phyloP scores from a whole-genome alignment of 345 rosid genomes.

The Lepidium sativum region DNA sequence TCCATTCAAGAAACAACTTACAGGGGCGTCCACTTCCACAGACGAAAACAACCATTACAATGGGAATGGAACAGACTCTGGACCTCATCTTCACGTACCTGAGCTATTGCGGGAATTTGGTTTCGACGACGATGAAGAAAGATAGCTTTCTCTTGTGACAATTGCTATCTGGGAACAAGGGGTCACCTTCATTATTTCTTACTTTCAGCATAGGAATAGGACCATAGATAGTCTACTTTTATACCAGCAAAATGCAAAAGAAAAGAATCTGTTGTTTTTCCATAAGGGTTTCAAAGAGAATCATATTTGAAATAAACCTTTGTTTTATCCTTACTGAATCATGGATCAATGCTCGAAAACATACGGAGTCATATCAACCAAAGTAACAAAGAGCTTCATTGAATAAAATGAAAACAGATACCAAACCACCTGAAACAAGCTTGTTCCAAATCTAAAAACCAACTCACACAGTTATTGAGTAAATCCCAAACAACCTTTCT shows the following conservation, averaged over 20 bases:
- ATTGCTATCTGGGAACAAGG: too few species aligned
- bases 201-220: too few species aligned
- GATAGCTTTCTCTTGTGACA: too few species aligned
- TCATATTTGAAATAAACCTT: not conserved
- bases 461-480: not conserved
- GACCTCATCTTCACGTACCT: constrained; percentile 30
- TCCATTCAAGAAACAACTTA: constrained; percentile 11
- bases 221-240: not conserved
- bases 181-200: too few species aligned
- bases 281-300: constrained; percentile 7
- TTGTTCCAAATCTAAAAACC: constrained; percentile 8
- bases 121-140: constrained; percentile 16
- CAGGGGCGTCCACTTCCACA: not conserved
- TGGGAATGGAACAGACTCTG: constrained; percentile 5
- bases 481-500: constrained; percentile 1
- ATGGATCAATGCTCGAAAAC: not conserved
- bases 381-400: not conserved
- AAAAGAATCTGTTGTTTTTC: not conserved
- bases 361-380: constrained; percentile 15
- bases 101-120: constrained; percentile 44
- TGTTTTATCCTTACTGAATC: too few species aligned
- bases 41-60: not conserved
- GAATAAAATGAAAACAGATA: constrained; percentile 1
- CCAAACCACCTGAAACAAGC: constrained; percentile 7
- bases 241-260: not conserved